phyloP scores from a whole-genome alignment of 2,329 filamentous ascomycete species.

The Chrysosporium queenslandicum region DNA sequence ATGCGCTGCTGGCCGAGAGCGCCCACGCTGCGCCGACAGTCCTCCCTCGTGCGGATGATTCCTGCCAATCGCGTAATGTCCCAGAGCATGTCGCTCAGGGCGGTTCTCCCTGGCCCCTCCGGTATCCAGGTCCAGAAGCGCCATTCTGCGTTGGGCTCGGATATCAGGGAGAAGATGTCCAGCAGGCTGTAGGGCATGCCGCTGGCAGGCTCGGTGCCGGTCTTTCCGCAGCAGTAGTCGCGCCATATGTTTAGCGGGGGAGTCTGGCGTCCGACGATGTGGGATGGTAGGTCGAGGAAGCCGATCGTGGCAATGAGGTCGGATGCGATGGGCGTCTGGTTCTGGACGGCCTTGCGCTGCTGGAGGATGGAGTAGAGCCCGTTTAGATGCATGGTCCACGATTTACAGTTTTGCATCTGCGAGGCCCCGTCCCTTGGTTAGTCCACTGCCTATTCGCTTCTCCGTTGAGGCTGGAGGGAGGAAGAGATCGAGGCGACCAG shows the following conservation, averaged over 20 bases:
- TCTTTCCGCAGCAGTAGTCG: constrained; percentile 15
- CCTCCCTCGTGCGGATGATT: constrained; percentile 10
- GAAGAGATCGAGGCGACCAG: not conserved
- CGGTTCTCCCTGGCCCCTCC: not conserved
- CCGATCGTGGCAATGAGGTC: constrained; percentile 13
- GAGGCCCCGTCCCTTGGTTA: not conserved
- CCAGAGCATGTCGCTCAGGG: constrained; percentile 6
- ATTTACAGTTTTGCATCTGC: constrained; percentile 15
- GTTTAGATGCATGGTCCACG: constrained; percentile 15
- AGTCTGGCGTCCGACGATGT: constrained; percentile 13
- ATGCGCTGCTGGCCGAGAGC: not conserved
- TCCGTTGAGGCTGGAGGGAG: not conserved
- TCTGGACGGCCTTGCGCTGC: constrained; percentile 5
- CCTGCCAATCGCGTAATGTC: constrained; percentile 12
- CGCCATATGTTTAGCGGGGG: constrained; percentile 15
- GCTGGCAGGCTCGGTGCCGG: constrained; percentile 13
- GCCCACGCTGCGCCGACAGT: not conserved
- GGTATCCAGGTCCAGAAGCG: constrained; percentile 13
- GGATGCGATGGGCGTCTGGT: constrained; percentile 8
- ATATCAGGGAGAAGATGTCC: constrained; percentile 12
- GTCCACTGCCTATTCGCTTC: not conserved
- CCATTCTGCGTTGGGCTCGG: constrained; percentile 12
- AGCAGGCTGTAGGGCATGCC: constrained; percentile 14
- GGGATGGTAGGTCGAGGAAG: constrained; percentile 15
- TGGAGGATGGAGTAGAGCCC: constrained; percentile 13